phyloP scores from a whole-genome alignment of 2,329 filamentous ascomycete genomes.

The Neofusicoccum umdonicola region DNA sequence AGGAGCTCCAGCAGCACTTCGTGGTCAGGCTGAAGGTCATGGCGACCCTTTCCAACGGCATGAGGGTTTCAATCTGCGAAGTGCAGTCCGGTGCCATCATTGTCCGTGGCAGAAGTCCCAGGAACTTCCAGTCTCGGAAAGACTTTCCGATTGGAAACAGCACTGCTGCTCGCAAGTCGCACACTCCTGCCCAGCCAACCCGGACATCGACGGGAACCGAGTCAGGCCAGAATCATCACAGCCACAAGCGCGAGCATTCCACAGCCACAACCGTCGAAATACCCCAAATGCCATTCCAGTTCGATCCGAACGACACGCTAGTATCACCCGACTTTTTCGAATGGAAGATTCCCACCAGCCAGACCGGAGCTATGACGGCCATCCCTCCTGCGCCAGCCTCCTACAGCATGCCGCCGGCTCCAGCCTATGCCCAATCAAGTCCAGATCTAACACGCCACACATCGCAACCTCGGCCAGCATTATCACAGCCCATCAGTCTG shows the following conservation, averaged over 20 bases:
- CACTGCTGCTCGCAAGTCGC: conserved; percentile 68
- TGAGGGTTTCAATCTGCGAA: conserved; percentile 77
- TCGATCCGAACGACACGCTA: conserved; percentile 41
- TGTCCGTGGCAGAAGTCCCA: conserved; percentile 85
- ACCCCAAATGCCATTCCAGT: conserved; percentile 41
- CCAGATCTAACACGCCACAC: conserved; percentile 43
- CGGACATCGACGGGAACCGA: conserved; percentile 37
- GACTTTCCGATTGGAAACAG: conserved; percentile 85
- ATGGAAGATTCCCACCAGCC: conserved; percentile 42
- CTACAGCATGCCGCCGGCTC: conserved; percentile 31
- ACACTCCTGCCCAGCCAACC: conserved; percentile 34
- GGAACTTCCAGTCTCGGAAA: conserved; percentile 92
- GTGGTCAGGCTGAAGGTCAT: conserved; percentile 83
- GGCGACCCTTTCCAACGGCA: conserved; percentile 79
- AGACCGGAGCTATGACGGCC: conserved; percentile 42
- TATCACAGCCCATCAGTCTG: conserved; percentile 50
- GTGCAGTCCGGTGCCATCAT: conserved; percentile 88
- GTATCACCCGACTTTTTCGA: conserved; percentile 43
- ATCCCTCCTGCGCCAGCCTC: conserved; percentile 40
- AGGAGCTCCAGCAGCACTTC: conserved; percentile 96
- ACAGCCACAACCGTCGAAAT: conserved; percentile 28
- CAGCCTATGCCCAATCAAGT: conserved; percentile 52
- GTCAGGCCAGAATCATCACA: conserved; percentile 24
- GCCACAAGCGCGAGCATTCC: conserved; percentile 28
- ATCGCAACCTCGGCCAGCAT: conserved; percentile 4